Conservation (phyloP, 306 rosid genomes). For the Lathyrus tuberosus region DNA sequence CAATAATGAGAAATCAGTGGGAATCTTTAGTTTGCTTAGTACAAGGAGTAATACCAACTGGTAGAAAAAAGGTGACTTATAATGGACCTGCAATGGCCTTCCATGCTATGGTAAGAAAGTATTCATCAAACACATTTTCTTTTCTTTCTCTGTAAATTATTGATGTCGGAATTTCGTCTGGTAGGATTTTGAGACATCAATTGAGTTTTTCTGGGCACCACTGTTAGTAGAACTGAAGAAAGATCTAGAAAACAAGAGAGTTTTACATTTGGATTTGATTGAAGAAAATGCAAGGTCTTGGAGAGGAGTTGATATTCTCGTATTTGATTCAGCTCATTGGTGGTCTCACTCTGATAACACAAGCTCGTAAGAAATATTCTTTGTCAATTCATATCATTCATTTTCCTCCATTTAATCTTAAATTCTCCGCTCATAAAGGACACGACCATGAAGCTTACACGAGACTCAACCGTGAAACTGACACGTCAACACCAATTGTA, state of each 20-base stretch:
- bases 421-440: neutral
- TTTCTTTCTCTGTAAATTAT: constrained; percentile 7
- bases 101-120: constrained; percentile 77
- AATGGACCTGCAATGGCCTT: constrained; percentile 90
- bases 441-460: neutral
- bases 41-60: constrained; percentile 87
- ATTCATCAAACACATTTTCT: neutral
- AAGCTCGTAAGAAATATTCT: constrained; percentile 64
- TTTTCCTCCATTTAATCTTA: constrained; percentile 16
- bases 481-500: no score
- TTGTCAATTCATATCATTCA: constrained; percentile 8
- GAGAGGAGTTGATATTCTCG: constrained; percentile 84
- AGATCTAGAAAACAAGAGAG: constrained; percentile 63
- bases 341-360: constrained; percentile 81
- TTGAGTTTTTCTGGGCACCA: constrained; percentile 90
- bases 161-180: constrained; percentile 9
- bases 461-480: no score
- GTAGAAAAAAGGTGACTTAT: constrained; percentile 69
- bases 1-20: constrained; percentile 98
- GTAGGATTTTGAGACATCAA: constrained; percentile 80
- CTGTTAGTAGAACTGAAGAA: constrained; percentile 73
- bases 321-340: constrained; percentile 95
- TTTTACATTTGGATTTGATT: constrained; percentile 73
- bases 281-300: constrained; percentile 85
- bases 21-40: constrained; percentile 92